Conservation (phyloP, 108 stramenopile genomes). For the Phaeodactylum tricornutum region DNA sequence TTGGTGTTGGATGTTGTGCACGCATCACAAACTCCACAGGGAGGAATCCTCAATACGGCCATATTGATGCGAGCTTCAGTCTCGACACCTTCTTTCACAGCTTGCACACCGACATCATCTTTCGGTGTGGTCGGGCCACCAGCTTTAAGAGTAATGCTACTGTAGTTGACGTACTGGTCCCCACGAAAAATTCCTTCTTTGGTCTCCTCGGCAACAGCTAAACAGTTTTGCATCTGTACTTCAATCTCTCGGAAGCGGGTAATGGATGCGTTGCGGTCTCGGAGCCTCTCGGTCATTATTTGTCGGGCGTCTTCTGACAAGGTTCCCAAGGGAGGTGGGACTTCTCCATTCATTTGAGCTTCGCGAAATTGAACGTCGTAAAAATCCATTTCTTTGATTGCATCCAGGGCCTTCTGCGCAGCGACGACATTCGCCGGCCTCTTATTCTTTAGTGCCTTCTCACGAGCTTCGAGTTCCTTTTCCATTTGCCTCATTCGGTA, state of each 20-base stretch:
- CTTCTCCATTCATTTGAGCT: slow-evolving; percentile 46
- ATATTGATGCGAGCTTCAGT: slow-evolving; percentile 69
- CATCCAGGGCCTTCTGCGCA: slow-evolving; percentile 65
- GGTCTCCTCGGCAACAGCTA: slow-evolving; percentile 60
- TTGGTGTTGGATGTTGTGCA: slow-evolving; percentile 35
- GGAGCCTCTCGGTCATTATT: slow-evolving; percentile 42
- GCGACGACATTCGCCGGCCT: slow-evolving; percentile 58
- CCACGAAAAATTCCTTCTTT: slow-evolving; percentile 52
- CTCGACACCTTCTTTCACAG: slow-evolving; percentile 45
- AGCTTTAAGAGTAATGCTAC: slow-evolving; percentile 62
- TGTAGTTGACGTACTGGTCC: slow-evolving; percentile 83
- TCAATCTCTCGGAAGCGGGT: slow-evolving; percentile 71
- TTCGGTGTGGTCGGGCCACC: slow-evolving; percentile 33
- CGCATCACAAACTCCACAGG: slow-evolving; percentile 71
- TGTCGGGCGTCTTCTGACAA: slow-evolving; percentile 24
- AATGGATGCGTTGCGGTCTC: slow-evolving; percentile 49
- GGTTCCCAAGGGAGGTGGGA: slow-evolving; percentile 27
- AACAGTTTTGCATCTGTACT: slow-evolving; percentile 66
- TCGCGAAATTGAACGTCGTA: slow-evolving; percentile 63
- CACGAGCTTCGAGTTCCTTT: slow-evolving; percentile 73
- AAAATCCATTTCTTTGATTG: slow-evolving; percentile 62
- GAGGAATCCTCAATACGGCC: slow-evolving; percentile 53
- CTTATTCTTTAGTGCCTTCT: slow-evolving; percentile 57
- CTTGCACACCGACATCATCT: slow-evolving; percentile 17
- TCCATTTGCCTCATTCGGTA: slow-evolving; percentile 89